phyloP scores from a whole-genome alignment of 352 stramenopile species.

The Saprolegnia diclina region DNA sequence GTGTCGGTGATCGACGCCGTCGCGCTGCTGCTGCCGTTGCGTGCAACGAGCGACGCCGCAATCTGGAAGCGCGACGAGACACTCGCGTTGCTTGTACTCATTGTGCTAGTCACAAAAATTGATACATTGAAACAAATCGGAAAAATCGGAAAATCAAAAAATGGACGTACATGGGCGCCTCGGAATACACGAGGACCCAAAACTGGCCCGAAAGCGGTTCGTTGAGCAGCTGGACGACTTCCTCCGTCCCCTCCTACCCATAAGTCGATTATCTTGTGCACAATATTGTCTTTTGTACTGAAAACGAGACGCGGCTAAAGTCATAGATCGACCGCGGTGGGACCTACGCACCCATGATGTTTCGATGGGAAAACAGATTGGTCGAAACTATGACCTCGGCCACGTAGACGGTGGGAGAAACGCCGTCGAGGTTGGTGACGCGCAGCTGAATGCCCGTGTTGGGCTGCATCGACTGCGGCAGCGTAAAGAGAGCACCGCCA shows the following conservation, averaged over 20 bases:
- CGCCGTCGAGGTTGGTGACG: slow-evolving; percentile 22
- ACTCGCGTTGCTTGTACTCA: slow-evolving; percentile 17
- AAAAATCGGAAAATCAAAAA: slow-evolving; percentile 14
- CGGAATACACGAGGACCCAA: slow-evolving; percentile 68
- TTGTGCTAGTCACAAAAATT: background rate
- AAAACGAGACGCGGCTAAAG: slow-evolving; percentile 55
- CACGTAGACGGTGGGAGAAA: slow-evolving; percentile 57
- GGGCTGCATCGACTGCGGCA: slow-evolving; percentile 52
- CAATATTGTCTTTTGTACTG: slow-evolving; percentile 18
- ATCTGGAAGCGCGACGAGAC: slow-evolving; percentile 38
- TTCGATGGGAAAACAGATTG: background rate
- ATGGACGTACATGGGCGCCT: slow-evolving; percentile 37
- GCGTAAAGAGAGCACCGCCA: slow-evolving; percentile 56
- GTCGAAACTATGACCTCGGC: slow-evolving; percentile 40
- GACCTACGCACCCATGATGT: background rate
- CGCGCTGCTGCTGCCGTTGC: background rate
- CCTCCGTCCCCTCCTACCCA: slow-evolving; percentile 18
- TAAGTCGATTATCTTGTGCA: background rate
- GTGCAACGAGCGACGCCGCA: slow-evolving; percentile 36
- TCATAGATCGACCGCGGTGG: slow-evolving; percentile 68
- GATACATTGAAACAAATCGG: background rate
- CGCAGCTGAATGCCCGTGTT: slow-evolving; percentile 41
- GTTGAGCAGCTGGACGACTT: slow-evolving; percentile 46
- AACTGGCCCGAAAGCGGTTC: slow-evolving; percentile 56
- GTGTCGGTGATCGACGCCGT: slow-evolving; percentile 39